These are phyloP conservation scores for Avicennia marina DNA, from an alignment of 257 asterid genomes.

Conservation along the genomic window DNA sequence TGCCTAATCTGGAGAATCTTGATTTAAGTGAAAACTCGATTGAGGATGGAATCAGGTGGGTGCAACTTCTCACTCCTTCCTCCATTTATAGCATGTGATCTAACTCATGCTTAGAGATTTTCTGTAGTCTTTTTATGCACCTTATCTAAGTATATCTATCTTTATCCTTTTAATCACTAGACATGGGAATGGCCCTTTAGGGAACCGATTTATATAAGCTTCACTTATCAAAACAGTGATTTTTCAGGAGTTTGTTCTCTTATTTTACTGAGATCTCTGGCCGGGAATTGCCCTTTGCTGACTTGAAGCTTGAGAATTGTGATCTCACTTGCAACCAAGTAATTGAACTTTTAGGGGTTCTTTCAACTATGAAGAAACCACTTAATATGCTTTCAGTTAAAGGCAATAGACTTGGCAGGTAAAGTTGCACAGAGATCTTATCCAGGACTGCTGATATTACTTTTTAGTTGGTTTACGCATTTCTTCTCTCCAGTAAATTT, in stretches of 20 bases:
- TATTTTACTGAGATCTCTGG: conserved; percentile 53
- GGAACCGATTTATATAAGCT: too few species aligned
- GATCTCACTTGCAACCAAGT: conserved; percentile 58
- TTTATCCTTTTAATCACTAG: conserved; percentile 1
- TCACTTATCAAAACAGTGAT: not conserved
- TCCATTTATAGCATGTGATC: conserved; percentile 10
- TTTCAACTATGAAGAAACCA: conserved; percentile 62
- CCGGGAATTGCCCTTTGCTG: conserved; percentile 43
- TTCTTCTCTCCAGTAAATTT: conserved; percentile 45
- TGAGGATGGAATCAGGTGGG: conserved; percentile 74
- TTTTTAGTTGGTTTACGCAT: conserved; percentile 6
- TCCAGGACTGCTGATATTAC: conserved; percentile 13
- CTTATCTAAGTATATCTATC: not conserved
- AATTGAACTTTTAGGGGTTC: conserved; percentile 55
- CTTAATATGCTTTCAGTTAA: conserved; percentile 65
- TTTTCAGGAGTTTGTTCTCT: conserved; percentile 58
- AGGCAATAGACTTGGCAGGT: conserved; percentile 88
- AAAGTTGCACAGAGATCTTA: conserved; percentile 20
- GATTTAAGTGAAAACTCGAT: conserved; percentile 84
- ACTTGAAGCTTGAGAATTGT: conserved; percentile 79
- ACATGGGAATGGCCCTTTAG: not conserved
- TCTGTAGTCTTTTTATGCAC: not conserved
- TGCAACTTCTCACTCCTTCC: conserved; percentile 11
- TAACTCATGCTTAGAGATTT: not conserved
- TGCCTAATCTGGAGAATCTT: conserved; percentile 80